Percentiles rank a stretch among this genome's conserved stretches.
These are phyloP conservation scores for Aureoboletus auriporus DNA, from an alignment of 768 basidiomycete genomes.

Conservation along the genomic window DNA sequence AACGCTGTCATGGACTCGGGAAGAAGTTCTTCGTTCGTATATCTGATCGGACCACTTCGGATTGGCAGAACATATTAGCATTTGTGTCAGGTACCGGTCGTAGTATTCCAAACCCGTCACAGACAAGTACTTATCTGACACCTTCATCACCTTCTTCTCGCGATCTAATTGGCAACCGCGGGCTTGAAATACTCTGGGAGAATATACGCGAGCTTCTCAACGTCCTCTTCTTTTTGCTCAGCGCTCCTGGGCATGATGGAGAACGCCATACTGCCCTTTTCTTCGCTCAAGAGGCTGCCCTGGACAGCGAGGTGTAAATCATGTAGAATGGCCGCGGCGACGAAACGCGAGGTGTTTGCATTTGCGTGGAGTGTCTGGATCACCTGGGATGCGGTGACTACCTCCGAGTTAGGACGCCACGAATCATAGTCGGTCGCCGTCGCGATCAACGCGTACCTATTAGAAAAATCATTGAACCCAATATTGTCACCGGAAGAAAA, in stretches of 20 bases:
- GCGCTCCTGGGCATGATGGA: conserved; percentile 74
- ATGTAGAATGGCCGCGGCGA: conserved; percentile 65
- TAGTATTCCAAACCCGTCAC: too few relatives aligned
- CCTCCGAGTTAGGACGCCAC: conserved; percentile 76
- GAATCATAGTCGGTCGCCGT: conserved; percentile 95
- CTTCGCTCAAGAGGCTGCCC: conserved; percentile 58
- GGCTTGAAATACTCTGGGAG: conserved; percentile 69
- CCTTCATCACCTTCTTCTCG: not conserved
- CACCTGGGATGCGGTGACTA: conserved; percentile 89
- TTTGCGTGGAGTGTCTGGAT: conserved; percentile 85
- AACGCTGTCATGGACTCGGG: too few relatives aligned
- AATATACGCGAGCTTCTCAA: conserved; percentile 67
- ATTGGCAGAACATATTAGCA: too few relatives aligned
- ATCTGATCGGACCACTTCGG: too few relatives aligned
- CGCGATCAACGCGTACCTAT: conserved; percentile 87
- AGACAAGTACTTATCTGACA: too few relatives aligned
- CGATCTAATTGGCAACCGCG: conserved; percentile 3
- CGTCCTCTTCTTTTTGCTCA: conserved; percentile 53
- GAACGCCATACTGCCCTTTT: conserved; percentile 79
- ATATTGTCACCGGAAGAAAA: too few relatives aligned
- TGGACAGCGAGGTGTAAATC: conserved; percentile 61
- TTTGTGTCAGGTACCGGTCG: too few relatives aligned
- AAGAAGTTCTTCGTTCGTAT: too few relatives aligned
- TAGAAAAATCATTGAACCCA: too few relatives aligned
- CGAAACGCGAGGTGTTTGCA: conserved; percentile 78